Conservation (phyloP, 2,329 filamentous ascomycete genomes). For the Hypoxylon rubiginosum region DNA sequence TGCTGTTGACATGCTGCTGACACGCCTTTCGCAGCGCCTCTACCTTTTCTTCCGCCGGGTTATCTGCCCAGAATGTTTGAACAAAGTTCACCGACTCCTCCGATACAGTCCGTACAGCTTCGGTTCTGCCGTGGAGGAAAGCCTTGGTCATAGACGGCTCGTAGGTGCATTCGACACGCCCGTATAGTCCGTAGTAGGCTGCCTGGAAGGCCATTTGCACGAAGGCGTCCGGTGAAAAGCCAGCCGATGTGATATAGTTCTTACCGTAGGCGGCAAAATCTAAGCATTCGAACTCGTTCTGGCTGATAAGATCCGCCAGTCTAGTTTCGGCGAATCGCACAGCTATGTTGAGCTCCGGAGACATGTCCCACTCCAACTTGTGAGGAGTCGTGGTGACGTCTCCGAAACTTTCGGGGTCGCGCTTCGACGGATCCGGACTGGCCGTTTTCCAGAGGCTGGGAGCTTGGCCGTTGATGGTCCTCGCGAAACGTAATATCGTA, state of each 20-base stretch:
- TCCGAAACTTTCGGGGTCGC: slow-evolving; percentile 90
- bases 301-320: slow-evolving; percentile 92
- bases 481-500: slow-evolving; percentile 94
- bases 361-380: slow-evolving; percentile 98
- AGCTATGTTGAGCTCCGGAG: slow-evolving; percentile 89
- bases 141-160: slow-evolving; percentile 99
- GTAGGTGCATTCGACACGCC: slow-evolving; percentile 93
- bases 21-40: slow-evolving; percentile 87
- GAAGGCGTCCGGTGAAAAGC: slow-evolving; percentile 96
- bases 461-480: slow-evolving; percentile 93
- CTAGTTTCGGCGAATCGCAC: slow-evolving; percentile 95
- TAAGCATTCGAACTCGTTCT: slow-evolving; percentile 94
- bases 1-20: slow-evolving; percentile 82
- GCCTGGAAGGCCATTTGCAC: slow-evolving; percentile 99
- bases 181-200: slow-evolving; percentile 96
- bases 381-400: slow-evolving; percentile 94
- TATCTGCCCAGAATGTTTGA: slow-evolving; percentile 94
- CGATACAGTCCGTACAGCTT: slow-evolving; percentile 90
- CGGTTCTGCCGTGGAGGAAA: slow-evolving; percentile 92
- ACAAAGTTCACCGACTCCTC: slow-evolving; percentile 89
- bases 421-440: slow-evolving; percentile 92
- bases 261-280: slow-evolving; percentile 93
- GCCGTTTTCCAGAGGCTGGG: slow-evolving; percentile 91
- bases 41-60: slow-evolving; percentile 84
- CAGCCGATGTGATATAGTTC: slow-evolving; percentile 97